Conservation (phyloP, 768 basidiomycete species). For the Lanmaoa rubissima region DNA sequence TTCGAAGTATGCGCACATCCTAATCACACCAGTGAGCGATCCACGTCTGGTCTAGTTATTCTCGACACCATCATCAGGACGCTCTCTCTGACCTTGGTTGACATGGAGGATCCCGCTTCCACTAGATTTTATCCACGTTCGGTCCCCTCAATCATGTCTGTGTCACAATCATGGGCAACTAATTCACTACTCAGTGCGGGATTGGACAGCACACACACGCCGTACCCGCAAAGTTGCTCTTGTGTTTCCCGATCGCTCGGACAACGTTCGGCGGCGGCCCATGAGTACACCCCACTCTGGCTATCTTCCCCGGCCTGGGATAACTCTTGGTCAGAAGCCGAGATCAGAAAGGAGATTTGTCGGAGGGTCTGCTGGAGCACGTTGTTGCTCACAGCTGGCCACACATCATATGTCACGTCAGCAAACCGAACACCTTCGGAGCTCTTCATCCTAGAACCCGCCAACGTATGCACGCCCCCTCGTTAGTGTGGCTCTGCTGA, state of each 20-base stretch:
- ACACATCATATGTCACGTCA: conserved; percentile 58
- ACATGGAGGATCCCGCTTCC: conserved; percentile 52
- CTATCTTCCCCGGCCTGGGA: conserved; percentile 64
- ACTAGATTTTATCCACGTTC: conserved; percentile 47
- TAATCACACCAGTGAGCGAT: conserved; percentile 50
- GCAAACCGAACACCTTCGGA: conserved; percentile 39
- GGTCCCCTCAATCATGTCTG: conserved; percentile 44
- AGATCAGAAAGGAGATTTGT: conserved; percentile 69
- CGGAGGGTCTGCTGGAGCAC: conserved; percentile 74
- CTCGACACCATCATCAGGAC: conserved; percentile 69
- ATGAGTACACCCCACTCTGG: conserved; percentile 62
- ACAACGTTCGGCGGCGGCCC: conserved; percentile 46
- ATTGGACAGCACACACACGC: neutral
- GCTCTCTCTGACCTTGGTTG: conserved; percentile 57
- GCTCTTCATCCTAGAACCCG: conserved; percentile 58
- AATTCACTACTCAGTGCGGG: neutral
- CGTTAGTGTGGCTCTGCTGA: conserved; percentile 3
- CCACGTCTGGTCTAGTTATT: conserved; percentile 54
- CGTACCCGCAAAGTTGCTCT: conserved; percentile 37
- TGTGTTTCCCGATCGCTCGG: conserved; percentile 53
- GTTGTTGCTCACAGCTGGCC: conserved; percentile 60
- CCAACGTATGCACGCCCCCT: conserved; percentile 49
- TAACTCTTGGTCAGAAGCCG: conserved; percentile 52
- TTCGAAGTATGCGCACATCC: conserved; percentile 76
- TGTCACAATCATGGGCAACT: conserved; percentile 10